Evolutionary conservation across 306 rosid genomes (phyloP).

Genomic region (Medicago truncatula): DNA sequence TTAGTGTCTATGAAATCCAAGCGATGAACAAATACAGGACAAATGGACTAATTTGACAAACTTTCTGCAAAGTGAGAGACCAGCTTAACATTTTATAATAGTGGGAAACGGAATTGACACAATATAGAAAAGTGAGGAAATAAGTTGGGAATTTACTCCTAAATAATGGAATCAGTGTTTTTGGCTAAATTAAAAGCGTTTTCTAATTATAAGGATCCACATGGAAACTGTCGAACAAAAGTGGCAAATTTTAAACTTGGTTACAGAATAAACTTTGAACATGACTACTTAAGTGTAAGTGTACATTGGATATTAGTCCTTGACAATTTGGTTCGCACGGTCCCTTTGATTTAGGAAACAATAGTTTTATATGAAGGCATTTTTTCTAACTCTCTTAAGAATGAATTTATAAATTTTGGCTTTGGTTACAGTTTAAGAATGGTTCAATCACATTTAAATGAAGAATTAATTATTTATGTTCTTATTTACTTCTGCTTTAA

Average conservation of each 20-base stretch:
- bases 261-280: not conserved
- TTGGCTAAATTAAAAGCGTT: not conserved
- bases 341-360: slow-evolving; percentile 16
- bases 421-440: slow-evolving; percentile 13
- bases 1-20: not conserved
- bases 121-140: not conserved
- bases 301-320: not conserved
- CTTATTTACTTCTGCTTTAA: slow-evolving; percentile 2
- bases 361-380: not conserved
- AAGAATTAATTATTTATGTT: slow-evolving; percentile 7
- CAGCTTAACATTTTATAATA: not conserved
- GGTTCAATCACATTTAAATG: not conserved
- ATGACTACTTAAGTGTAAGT: slow-evolving; percentile 10
- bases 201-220: not conserved
- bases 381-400: slow-evolving; percentile 7
- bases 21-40: not conserved
- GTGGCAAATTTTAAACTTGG: not conserved
- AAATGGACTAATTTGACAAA: not conserved
- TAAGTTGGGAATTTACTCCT: not conserved
- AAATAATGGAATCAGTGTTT: not conserved
- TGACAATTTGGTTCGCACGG: slow-evolving; percentile 9
- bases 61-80: not conserved
- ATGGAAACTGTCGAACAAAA: not conserved
- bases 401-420: not conserved
- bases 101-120: not conserved